Conservation (phyloP, 1,139 yeast genomes). For the Geotrichum macrosporum region DNA sequence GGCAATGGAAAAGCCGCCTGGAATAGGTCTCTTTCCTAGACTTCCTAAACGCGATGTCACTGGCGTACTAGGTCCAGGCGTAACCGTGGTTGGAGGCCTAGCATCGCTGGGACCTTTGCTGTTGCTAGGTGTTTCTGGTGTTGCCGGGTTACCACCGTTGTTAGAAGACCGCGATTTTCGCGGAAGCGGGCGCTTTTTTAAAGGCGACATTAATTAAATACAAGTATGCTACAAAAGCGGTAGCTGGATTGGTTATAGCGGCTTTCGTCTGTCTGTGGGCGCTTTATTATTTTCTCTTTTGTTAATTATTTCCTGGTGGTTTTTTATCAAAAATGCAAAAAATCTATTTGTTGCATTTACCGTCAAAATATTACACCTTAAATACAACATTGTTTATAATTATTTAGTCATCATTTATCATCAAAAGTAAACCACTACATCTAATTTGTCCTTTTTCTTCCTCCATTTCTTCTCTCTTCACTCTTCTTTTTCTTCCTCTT, state of each 20-base stretch:
- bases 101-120: background rate
- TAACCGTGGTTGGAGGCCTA: background rate
- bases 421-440: background rate
- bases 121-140: constrained; percentile 1
- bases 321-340: background rate
- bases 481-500: background rate
- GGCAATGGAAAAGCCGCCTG: constrained; percentile 14
- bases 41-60: constrained; percentile 12
- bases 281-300: background rate
- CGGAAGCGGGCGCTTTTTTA: constrained; percentile 20
- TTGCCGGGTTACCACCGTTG: background rate
- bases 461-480: background rate
- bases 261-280: background rate
- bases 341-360: background rate
- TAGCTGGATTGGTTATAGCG: background rate
- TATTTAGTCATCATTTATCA: background rate
- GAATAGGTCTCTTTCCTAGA: constrained; percentile 15
- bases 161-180: constrained; percentile 7
- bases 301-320: no score
- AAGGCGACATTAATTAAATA: constrained; percentile 15
- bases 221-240: no score
- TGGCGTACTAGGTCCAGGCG: constrained; percentile 3
- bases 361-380: background rate
- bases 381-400: no score
- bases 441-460: background rate